A percentile compares a stretch with the other conserved stretches of the same genome.
Evolutionary conservation across 1,284 basidiomycete species (phyloP).

Genomic region (Agaricales sp.): DNA sequence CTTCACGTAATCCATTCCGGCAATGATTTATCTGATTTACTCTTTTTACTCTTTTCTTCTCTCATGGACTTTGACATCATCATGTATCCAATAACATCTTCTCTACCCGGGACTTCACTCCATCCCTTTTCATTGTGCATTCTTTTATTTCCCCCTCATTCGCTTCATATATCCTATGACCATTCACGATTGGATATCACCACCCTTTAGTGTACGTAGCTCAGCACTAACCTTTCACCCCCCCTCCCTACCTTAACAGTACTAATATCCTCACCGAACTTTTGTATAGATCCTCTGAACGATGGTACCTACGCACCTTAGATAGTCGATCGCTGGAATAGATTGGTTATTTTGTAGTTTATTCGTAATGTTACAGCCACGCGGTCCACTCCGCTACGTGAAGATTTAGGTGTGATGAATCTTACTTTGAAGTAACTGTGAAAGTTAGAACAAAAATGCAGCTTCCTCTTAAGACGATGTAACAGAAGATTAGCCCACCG

Average conservation of each 20-base stretch:
- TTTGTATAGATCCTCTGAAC: too few species aligned
- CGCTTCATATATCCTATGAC: not conserved
- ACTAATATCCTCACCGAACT: slow-evolving; percentile 1
- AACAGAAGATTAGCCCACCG: slow-evolving; percentile 57
- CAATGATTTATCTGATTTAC: slow-evolving; percentile 15
- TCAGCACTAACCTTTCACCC: not conserved
- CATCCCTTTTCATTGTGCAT: not conserved
- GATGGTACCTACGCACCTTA: too few species aligned
- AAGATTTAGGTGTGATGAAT: not conserved
- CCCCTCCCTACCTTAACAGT: not conserved
- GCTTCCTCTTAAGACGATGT: not conserved
- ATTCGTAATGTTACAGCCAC: too few species aligned
- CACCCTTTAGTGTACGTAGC: not conserved
- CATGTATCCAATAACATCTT: too few species aligned
- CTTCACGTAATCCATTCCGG: slow-evolving; percentile 40
- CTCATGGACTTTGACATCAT: not conserved
- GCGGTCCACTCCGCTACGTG: too few species aligned
- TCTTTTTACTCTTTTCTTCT: not conserved
- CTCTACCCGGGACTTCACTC: too few species aligned
- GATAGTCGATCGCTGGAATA: too few species aligned
- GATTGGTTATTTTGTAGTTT: too few species aligned
- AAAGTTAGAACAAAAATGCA: not conserved
- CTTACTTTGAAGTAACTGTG: not conserved
- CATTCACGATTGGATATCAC: not conserved
- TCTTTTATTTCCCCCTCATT: not conserved